Evolutionary conservation across 176 grass and related monocot species (phyloP).

Genomic region (Musa schizocarpa): DNA sequence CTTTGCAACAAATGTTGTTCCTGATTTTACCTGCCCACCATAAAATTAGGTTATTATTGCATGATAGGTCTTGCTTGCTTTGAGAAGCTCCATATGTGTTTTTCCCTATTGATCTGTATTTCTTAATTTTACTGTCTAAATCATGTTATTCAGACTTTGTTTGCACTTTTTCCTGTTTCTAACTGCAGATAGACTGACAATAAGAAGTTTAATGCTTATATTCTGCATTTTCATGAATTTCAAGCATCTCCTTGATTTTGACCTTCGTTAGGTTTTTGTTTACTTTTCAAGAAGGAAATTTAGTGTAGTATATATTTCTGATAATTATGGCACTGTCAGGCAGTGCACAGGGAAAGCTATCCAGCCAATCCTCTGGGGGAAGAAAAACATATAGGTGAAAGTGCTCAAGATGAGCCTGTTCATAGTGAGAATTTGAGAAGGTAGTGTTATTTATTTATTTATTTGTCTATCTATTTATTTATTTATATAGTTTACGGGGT

Average conservation of each 20-base stretch:
- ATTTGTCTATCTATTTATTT: neutral
- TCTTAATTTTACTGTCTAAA: neutral
- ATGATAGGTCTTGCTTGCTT: neutral
- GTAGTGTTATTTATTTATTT: conserved; percentile 25
- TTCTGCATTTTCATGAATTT: neutral
- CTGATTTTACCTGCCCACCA: neutral
- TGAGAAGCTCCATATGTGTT: neutral
- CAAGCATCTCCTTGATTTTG: neutral
- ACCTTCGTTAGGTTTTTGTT: neutral
- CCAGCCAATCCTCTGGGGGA: conserved; percentile 11
- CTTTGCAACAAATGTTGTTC: too few species aligned
- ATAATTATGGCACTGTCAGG: conserved; percentile 11
- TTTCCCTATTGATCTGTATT: neutral
- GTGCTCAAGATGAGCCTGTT: conserved; percentile 7
- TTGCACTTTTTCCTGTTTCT: too few species aligned
- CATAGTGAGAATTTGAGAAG: conserved; percentile 1
- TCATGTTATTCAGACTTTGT: too few species aligned
- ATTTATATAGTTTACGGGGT: too few species aligned
- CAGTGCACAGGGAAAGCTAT: conserved; percentile 34
- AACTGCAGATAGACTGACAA: too few species aligned
- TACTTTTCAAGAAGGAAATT: too few species aligned
- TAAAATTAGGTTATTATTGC: neutral
- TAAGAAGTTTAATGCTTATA: too few species aligned
- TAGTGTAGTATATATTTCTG: too few species aligned
- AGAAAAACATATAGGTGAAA: conserved; percentile 16